Evolutionary conservation across 2,329 filamentous ascomycete genomes (phyloP).

Genomic region (Helminthosporium solani): DNA sequence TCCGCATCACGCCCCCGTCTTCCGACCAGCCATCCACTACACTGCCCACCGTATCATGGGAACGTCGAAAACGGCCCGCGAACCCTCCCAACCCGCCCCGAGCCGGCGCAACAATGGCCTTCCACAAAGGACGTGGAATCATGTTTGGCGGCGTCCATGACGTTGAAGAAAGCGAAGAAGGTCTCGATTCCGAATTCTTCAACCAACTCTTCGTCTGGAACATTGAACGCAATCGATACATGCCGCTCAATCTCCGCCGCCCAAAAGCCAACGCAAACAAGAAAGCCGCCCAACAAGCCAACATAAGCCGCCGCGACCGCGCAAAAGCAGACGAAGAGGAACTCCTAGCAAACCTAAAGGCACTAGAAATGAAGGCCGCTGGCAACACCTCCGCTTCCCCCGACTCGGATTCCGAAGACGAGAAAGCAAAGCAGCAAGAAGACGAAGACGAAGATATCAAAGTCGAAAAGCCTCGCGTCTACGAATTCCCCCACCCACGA

Average conservation of each 20-base stretch:
- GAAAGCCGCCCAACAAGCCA: conserved; percentile 45
- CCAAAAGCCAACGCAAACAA: conserved; percentile 68
- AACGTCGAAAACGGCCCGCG: conserved; percentile 85
- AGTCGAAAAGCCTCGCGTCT: conserved; percentile 59
- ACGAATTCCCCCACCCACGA: conserved; percentile 83
- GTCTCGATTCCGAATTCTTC: conserved; percentile 97
- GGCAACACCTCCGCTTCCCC: conserved; percentile 47
- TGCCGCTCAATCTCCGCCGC: conserved; percentile 75
- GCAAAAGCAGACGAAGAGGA: conserved; percentile 92
- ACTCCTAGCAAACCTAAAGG: conserved; percentile 79
- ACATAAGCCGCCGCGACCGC: conserved; percentile 58
- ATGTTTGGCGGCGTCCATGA: conserved; percentile 94
- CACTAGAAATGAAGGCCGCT: conserved; percentile 73
- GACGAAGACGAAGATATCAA: conserved; percentile 55
- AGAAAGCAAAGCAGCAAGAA: conserved; percentile 28
- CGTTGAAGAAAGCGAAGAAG: conserved; percentile 86
- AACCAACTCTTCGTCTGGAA: conserved; percentile 91
- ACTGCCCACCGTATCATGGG: conserved; percentile 79
- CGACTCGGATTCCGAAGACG: conserved; percentile 34
- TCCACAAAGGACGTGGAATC: conserved; percentile 90
- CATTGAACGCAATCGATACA: conserved; percentile 91
- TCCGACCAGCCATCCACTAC: conserved; percentile 65
- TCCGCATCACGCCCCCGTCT: conserved; percentile 73
- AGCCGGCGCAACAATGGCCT: conserved; percentile 89
- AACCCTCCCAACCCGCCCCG: conserved; percentile 82